Conservation (phyloP, 768 basidiomycete genomes). For the Rhodotorula sphaerocarpa region DNA sequence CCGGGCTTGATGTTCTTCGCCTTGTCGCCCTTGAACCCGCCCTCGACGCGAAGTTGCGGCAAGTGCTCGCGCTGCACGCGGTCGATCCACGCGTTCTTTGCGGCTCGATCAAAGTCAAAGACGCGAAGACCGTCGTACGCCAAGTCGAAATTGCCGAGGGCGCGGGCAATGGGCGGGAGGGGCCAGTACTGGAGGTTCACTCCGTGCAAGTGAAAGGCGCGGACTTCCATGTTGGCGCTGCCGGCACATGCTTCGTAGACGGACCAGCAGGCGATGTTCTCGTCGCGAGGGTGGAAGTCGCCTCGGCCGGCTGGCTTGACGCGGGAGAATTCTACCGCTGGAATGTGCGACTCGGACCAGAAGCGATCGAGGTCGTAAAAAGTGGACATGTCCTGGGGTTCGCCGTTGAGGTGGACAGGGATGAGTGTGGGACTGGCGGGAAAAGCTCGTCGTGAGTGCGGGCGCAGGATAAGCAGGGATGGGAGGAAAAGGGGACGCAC, state of each 20-base stretch:
- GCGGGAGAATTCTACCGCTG: constrained; percentile 23
- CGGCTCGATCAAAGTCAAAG: constrained; percentile 18
- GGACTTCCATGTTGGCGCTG: constrained; percentile 18
- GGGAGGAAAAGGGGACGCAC: constrained; percentile 1
- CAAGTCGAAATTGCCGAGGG: constrained; percentile 22
- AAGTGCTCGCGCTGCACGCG: constrained; percentile 7
- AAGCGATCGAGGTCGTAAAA: constrained; percentile 35
- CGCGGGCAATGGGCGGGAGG: constrained; percentile 17
- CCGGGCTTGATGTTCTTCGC: constrained; percentile 27
- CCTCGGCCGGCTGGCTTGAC: constrained; percentile 10
- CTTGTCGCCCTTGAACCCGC: not conserved
- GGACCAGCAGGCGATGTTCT: constrained; percentile 33
- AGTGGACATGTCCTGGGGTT: constrained; percentile 6
- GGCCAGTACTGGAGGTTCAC: constrained; percentile 27
- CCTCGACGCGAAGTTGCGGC: constrained; percentile 10
- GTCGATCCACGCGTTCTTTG: constrained; percentile 13
- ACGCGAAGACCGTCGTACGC: constrained; percentile 28
- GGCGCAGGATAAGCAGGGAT: too few relatives aligned
- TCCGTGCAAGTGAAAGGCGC: constrained; percentile 27
- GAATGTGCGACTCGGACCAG: constrained; percentile 21
- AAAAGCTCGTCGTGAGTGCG: too few relatives aligned
- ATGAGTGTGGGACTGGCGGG: constrained; percentile 22
- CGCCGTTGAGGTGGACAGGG: constrained; percentile 29
- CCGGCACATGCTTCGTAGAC: constrained; percentile 22
- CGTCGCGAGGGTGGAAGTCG: not conserved